Conservation (phyloP, 2,329 filamentous ascomycete genomes). For the Xylaria sp. region DNA sequence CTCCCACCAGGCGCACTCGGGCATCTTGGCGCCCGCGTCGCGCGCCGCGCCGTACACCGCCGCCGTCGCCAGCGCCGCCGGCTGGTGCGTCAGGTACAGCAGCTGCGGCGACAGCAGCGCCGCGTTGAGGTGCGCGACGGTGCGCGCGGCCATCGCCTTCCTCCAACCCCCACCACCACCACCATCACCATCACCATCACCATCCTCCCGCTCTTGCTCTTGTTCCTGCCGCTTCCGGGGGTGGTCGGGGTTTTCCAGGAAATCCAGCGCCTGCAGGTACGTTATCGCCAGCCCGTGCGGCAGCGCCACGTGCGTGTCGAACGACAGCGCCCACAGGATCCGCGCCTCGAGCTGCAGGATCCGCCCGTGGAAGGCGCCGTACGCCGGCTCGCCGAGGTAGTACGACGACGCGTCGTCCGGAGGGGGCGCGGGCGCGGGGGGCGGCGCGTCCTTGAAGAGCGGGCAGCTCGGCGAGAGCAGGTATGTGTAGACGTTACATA, state of each 20-base stretch:
- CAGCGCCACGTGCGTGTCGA: slow-evolving; percentile 81
- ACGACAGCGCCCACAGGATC: slow-evolving; percentile 75
- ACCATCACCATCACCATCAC: too few species aligned
- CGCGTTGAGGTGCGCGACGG: slow-evolving; percentile 81
- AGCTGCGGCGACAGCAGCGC: slow-evolving; percentile 85
- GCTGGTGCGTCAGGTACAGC: slow-evolving; percentile 90
- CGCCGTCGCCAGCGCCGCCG: slow-evolving; percentile 79
- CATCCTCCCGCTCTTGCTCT: too few species aligned
- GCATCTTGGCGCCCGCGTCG: slow-evolving; percentile 76
- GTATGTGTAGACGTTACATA: slow-evolving; percentile 85
- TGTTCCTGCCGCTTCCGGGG: too few species aligned
- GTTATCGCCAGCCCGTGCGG: slow-evolving; percentile 87
- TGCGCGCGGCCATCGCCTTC: slow-evolving; percentile 62
- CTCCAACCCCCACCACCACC: too few species aligned
- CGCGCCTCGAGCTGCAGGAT: slow-evolving; percentile 77
- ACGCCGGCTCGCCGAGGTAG: slow-evolving; percentile 74
- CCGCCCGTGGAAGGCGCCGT: slow-evolving; percentile 63
- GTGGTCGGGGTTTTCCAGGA: slow-evolving; percentile 52
- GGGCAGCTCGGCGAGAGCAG: slow-evolving; percentile 67
- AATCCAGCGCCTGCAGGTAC: slow-evolving; percentile 87
- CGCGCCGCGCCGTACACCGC: slow-evolving; percentile 88
- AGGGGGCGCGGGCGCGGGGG: slow-evolving; percentile 38
- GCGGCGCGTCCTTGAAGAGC: slow-evolving; percentile 52
- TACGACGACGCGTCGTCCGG: slow-evolving; percentile 54
- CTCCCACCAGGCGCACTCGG: slow-evolving; percentile 92